Percentiles rank a stretch among this genome's conserved stretches.
Evolutionary conservation across 1,284 basidiomycete genomes (phyloP).

Genomic region (Cystobasidium slooffiae): DNA sequence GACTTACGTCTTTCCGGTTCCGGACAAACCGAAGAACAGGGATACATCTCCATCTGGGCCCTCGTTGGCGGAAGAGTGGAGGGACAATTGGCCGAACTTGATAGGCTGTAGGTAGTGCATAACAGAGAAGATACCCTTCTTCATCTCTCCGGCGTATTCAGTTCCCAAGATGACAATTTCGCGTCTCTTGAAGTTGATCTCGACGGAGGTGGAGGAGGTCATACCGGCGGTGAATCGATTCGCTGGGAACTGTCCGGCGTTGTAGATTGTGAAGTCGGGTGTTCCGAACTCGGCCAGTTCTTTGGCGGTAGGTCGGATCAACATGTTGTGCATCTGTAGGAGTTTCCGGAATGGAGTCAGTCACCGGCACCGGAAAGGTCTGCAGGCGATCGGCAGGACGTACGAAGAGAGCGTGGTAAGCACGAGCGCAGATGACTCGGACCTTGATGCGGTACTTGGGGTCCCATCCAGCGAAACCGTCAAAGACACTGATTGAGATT

Average conservation of each 20-base stretch:
- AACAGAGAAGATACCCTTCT: constrained; percentile 99
- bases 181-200: constrained; percentile 99
- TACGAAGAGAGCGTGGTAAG: constrained; percentile 94
- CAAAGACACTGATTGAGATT: constrained; percentile 70
- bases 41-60: constrained; percentile 91
- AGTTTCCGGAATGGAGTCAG: neutral
- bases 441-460: constrained; percentile 99
- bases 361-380: neutral
- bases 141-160: constrained; percentile 99
- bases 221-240: constrained; percentile 99
- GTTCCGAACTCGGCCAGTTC: constrained; percentile 95
- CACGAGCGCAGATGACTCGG: constrained; percentile 96
- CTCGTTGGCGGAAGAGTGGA: constrained; percentile 99
- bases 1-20: constrained; percentile 88
- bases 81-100: constrained; percentile 96
- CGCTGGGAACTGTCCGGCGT: constrained; percentile 99
- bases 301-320: constrained; percentile 94
- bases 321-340: constrained; percentile 74
- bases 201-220: constrained; percentile 97
- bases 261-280: constrained; percentile 99
- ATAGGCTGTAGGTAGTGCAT: constrained; percentile 99
- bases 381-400: neutral
- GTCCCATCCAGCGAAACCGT: constrained; percentile 97
- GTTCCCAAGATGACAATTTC: constrained; percentile 94
- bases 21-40: constrained; percentile 98